Percentiles rank a stretch among this genome's conserved stretches.
phyloP scores from a whole-genome alignment of 108 stramenopile species.

The Fragilariopsis cylindrus region DNA sequence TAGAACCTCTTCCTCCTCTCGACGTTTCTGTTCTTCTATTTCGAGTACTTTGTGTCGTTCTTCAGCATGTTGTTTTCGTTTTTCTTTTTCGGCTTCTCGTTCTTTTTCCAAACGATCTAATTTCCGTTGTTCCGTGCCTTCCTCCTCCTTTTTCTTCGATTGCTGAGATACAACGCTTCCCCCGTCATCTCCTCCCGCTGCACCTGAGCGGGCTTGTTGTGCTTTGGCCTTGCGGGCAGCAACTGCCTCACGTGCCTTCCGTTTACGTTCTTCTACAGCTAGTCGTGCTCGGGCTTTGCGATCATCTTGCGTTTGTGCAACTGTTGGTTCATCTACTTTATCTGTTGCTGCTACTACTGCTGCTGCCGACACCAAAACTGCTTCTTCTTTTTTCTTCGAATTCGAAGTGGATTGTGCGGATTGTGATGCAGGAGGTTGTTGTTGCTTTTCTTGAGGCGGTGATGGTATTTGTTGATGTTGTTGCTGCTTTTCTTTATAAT shows the following conservation, averaged over 20 bases:
- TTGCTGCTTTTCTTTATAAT: background rate
- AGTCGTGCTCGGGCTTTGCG: conserved; percentile 31
- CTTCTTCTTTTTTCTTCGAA: background rate
- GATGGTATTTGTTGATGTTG: background rate
- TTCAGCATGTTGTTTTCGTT: conserved; percentile 17
- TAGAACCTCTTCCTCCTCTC: conserved; percentile 11
- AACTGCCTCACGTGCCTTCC: conserved; percentile 42
- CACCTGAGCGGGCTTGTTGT: background rate
- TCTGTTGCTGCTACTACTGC: background rate
- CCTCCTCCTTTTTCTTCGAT: too few relatives aligned
- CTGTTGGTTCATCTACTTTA: background rate
- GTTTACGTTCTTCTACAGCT: conserved; percentile 43
- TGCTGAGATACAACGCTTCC: too few relatives aligned
- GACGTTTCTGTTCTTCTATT: conserved; percentile 11
- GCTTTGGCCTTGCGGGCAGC: conserved; percentile 36
- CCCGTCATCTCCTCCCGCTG: background rate
- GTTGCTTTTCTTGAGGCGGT: too few relatives aligned
- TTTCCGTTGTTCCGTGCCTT: too few relatives aligned
- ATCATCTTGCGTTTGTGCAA: conserved; percentile 2
- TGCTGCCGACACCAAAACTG: background rate
- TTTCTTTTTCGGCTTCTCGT: conserved; percentile 11
- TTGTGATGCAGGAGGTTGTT: conserved; percentile 1
- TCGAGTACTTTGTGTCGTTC: conserved; percentile 15
- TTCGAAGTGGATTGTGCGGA: background rate
- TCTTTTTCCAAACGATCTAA: background rate